phyloP scores from a whole-genome alignment of 2,329 filamentous ascomycete species.

The Lasiodiplodia sp. region DNA sequence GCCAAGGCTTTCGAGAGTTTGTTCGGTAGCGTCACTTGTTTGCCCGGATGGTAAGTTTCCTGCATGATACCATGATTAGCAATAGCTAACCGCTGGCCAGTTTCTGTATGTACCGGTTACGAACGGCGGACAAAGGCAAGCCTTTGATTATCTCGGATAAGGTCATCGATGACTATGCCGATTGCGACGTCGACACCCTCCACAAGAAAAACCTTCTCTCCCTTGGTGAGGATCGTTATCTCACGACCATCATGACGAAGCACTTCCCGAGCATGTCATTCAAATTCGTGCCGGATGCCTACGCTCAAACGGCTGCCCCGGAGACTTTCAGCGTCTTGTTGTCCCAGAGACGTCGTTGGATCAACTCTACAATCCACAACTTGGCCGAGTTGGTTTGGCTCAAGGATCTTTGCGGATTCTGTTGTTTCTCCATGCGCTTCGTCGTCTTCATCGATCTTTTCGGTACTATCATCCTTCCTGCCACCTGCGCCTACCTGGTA shows the following conservation, averaged over 20 bases:
- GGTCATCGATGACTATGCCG: constrained; percentile 85
- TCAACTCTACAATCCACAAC: constrained; percentile 99
- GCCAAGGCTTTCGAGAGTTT: constrained; percentile 97
- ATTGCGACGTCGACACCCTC: constrained; percentile 89
- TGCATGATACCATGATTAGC: background rate
- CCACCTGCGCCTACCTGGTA: constrained; percentile 83
- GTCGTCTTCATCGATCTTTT: constrained; percentile 93
- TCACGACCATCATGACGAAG: constrained; percentile 98
- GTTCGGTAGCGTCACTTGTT: constrained; percentile 97
- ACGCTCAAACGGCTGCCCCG: constrained; percentile 90
- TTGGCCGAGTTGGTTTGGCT: constrained; percentile 88
- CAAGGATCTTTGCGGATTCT: constrained; percentile 97
- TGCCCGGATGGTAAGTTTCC: constrained; percentile 90
- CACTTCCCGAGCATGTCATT: constrained; percentile 95
- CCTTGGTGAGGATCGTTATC: constrained; percentile 94
- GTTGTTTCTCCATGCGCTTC: constrained; percentile 97
- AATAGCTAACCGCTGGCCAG: constrained; percentile 56
- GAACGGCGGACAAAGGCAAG: constrained; percentile 91
- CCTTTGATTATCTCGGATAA: constrained; percentile 92
- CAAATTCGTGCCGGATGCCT: constrained; percentile 94
- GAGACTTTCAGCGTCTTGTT: constrained; percentile 93
- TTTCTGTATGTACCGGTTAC: constrained; percentile 98
- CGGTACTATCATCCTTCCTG: constrained; percentile 89
- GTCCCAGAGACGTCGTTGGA: constrained; percentile 98
- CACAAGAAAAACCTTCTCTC: constrained; percentile 94